Evolutionary conservation across 148 eudicot species (phyloP).

Genomic region (Vaccinium macrocarpon): DNA sequence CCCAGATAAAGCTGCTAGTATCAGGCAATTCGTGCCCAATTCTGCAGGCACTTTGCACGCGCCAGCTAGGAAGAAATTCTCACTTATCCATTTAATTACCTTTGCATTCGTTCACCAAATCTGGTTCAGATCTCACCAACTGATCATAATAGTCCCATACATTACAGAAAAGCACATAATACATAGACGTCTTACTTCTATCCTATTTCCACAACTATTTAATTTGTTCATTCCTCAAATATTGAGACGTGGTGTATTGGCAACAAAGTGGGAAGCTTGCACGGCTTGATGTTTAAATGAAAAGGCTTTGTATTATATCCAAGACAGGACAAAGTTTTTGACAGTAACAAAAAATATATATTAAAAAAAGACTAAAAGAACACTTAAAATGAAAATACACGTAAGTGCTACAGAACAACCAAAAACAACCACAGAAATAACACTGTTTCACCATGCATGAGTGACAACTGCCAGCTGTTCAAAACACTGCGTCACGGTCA

Average conservation of each 20-base stretch:
- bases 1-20: too few species aligned
- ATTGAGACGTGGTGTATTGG: not conserved
- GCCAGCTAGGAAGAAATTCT: too few species aligned
- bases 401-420: not conserved
- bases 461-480: not conserved
- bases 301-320: not conserved
- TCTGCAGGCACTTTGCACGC: too few species aligned
- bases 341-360: not conserved
- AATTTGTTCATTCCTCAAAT: not conserved
- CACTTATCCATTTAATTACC: too few species aligned
- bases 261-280: constrained; percentile 6
- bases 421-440: not conserved
- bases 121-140: not conserved
- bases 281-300: not conserved
- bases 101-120: too few species aligned
- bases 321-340: not conserved
- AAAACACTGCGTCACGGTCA: not conserved
- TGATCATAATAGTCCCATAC: not conserved
- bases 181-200: not conserved
- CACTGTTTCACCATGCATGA: not conserved
- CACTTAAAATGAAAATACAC: not conserved
- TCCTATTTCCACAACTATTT: not conserved
- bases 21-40: too few species aligned
- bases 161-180: not conserved
- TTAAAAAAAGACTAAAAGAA: not conserved